Evolutionary conservation across 179 eudicot genomes (phyloP).

Genomic region (Beta macrorhiza): DNA sequence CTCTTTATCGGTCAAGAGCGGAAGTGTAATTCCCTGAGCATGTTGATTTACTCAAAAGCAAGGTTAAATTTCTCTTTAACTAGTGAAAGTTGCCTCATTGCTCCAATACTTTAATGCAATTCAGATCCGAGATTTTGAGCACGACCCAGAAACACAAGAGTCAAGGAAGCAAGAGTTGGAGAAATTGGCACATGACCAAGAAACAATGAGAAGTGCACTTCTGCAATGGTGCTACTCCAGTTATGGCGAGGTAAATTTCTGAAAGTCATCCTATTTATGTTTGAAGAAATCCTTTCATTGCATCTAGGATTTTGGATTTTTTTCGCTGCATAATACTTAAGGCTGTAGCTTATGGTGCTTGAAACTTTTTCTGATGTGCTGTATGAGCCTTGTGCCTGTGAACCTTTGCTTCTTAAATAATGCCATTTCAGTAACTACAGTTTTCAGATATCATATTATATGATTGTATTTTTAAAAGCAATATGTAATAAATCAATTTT

Average conservation of each 20-base stretch:
- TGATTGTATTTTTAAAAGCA: not conserved
- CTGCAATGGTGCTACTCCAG: constrained; percentile 96
- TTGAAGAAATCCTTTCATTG: not conserved
- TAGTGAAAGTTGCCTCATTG: constrained; percentile 10
- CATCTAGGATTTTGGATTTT: not conserved
- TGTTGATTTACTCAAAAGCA: not conserved
- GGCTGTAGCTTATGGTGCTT: not conserved
- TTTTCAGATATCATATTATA: not conserved
- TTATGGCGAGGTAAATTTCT: constrained; percentile 78
- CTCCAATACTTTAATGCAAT: constrained; percentile 18
- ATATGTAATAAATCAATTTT: no score
- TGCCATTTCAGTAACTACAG: not conserved
- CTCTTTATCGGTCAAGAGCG: not conserved
- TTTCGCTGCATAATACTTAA: not conserved
- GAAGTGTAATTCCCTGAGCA: not conserved
- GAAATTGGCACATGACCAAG: constrained; percentile 80
- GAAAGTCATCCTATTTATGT: not conserved
- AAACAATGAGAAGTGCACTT: constrained; percentile 73
- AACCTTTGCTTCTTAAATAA: not conserved
- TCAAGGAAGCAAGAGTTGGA: constrained; percentile 76
- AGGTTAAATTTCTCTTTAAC: not conserved
- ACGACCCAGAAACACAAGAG: constrained; percentile 78
- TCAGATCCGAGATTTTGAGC: constrained; percentile 92
- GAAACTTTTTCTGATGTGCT: not conserved
- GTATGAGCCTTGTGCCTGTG: not conserved